phyloP scores from a whole-genome alignment of 129 eudicot genomes.

The Tagetes patula region DNA sequence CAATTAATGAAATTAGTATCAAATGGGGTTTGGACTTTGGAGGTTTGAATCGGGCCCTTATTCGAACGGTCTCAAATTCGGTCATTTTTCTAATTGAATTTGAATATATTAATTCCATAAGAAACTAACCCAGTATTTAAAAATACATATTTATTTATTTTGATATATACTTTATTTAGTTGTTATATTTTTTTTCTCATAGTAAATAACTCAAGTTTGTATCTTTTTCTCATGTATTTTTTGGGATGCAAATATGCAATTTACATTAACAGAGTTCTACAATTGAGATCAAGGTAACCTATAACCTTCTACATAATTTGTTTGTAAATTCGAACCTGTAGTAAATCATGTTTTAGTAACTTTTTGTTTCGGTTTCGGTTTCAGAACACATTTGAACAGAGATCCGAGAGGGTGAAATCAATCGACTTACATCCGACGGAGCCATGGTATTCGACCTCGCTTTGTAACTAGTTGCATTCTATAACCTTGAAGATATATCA shows the following conservation, averaged over 20 bases:
- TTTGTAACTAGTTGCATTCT: background rate
- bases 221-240: background rate
- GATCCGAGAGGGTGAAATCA: constrained; percentile 81
- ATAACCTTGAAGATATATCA: background rate
- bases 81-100: too few relatives aligned
- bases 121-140: too few relatives aligned
- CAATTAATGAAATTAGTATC: too few relatives aligned
- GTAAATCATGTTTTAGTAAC: background rate
- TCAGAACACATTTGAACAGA: constrained; percentile 64
- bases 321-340: background rate
- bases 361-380: background rate
- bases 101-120: too few relatives aligned
- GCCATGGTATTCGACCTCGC: constrained; percentile 59
- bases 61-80: too few relatives aligned
- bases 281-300: constrained; percentile 32
- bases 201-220: too few relatives aligned
- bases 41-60: too few relatives aligned
- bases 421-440: constrained; percentile 83
- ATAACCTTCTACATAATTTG: background rate
- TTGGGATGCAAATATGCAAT: background rate
- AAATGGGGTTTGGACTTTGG: too few relatives aligned
- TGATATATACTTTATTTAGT: too few relatives aligned
- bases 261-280: constrained; percentile 20
- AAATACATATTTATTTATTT: too few relatives aligned
- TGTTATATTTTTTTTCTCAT: too few relatives aligned